Evolutionary conservation across 495 filamentous ascomycete genomes (phyloP), one percentile per base, ranked within the genome.

Genomic region (Aspergillus coremiiformis): DNA sequence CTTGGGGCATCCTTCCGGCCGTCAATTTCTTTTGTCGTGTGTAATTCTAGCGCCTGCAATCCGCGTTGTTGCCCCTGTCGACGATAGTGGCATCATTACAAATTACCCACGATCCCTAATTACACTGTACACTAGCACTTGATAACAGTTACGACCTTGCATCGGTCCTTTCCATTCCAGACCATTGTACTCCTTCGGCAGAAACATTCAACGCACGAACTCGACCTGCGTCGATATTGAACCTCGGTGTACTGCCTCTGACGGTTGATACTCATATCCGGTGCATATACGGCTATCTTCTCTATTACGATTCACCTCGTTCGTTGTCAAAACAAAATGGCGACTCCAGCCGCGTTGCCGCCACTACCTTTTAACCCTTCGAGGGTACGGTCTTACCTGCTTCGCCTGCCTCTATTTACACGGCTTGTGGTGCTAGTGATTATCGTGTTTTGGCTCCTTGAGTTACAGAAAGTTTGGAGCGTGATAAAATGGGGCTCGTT

Each of bases 341-440:
- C 65, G n/a, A 69, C 70, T 22, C 71, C 71, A 0, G 59, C 67
- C 44, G 67, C 71, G 42, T 54, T 74, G 24, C 71, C 72, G 9
- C 70, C 71, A 10, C 54, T 76, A 21, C 73, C 75, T 14, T 77
- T 78, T 61, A 75, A 77, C 61, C 72, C 74, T 23, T 60, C 62
- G n/a, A 63, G 72, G 52, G 60, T 78, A n/a, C 73, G 76, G 33
- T 81, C 83, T 14, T 96, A 95, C 66, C 54, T 95, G 56, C 73
- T 88, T 52, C 85, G 90, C 7, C 72, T 98, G n/a, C 93, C 93
- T 39, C 74, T 96, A 2, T 86, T 90, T 59, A 96, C 93, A 26
- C 84, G 90, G 24, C 68, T 80, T n/a, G 78, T 88, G 11, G 58
- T 95, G 9, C 52, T 83, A n/a, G 62, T 82, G 21, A 87, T 94